Evolutionary conservation across 805 yeast species (phyloP).

Genomic region (Saturnispora diversa): DNA sequence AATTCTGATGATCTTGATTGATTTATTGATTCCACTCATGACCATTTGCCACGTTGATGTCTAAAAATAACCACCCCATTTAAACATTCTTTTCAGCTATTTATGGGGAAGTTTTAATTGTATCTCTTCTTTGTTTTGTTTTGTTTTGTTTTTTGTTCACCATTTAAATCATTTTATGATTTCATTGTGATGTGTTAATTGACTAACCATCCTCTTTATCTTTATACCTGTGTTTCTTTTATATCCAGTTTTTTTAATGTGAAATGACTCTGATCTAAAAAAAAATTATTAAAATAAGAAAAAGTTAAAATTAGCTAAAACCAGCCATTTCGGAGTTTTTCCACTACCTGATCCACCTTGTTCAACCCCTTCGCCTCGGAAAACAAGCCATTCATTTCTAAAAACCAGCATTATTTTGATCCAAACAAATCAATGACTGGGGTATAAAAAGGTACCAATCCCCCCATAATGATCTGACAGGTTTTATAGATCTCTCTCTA

Average conservation of each 20-base stretch:
- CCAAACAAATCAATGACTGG: constrained; percentile 7
- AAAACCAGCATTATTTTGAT: constrained; percentile 5
- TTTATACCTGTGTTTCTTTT: too few species aligned
- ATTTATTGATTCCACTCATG: background rate
- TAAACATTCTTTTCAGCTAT: too few species aligned
- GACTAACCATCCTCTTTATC: too few species aligned
- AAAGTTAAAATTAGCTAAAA: too few species aligned
- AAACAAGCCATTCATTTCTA: constrained; percentile 5
- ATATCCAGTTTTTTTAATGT: background rate
- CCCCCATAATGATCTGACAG: background rate
- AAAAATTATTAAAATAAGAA: too few species aligned
- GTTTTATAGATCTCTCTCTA: background rate
- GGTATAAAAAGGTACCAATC: constrained; percentile 2
- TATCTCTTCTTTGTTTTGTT: too few species aligned
- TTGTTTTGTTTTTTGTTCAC: too few species aligned
- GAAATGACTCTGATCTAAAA: background rate
- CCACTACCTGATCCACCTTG: background rate
- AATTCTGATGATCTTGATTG: constrained; percentile 1
- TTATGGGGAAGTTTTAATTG: too few species aligned
- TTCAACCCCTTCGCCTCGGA: background rate
- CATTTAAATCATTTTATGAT: too few species aligned
- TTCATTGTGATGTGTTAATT: too few species aligned
- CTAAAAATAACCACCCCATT: background rate
- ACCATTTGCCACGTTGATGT: constrained; percentile 1
- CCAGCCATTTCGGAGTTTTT: constrained; percentile 8